Conservation (phyloP, 768 basidiomycete genomes). For the Xerocomellus amylosporus region DNA sequence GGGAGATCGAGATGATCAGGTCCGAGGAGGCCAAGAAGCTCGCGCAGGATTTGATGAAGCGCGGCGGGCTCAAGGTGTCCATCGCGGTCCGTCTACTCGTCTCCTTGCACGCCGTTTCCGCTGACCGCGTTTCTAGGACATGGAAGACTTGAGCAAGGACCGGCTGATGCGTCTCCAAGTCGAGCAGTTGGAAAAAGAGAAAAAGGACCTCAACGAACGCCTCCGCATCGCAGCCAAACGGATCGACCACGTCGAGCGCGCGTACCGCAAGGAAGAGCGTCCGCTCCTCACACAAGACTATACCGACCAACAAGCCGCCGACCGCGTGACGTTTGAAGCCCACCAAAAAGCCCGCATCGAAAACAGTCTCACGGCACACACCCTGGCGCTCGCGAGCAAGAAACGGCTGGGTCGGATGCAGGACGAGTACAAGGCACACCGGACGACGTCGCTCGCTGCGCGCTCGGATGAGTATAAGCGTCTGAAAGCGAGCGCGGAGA, state of each 20-base stretch:
- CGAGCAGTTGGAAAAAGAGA: constrained; percentile 95
- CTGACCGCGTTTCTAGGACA: constrained; percentile 46
- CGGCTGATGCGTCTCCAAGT: constrained; percentile 88
- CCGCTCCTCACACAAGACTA: constrained; percentile 87
- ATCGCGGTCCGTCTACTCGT: constrained; percentile 51
- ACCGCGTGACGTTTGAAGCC: constrained; percentile 65
- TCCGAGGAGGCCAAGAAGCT: constrained; percentile 83
- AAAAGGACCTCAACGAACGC: constrained; percentile 78
- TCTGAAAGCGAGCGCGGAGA: constrained; percentile 47
- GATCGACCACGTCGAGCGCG: constrained; percentile 93
- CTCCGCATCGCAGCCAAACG: constrained; percentile 84
- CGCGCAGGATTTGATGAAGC: constrained; percentile 77
- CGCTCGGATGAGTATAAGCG: constrained; percentile 65
- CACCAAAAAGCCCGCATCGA: constrained; percentile 59
- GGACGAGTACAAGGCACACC: constrained; percentile 59
- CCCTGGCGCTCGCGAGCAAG: constrained; percentile 73
- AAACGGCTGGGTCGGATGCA: constrained; percentile 67
- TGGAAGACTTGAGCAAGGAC: constrained; percentile 83
- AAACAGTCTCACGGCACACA: constrained; percentile 52
- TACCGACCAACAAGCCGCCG: constrained; percentile 74
- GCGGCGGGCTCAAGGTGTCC: constrained; percentile 70
- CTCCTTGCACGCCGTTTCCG: neutral
- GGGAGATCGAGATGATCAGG: constrained; percentile 59
- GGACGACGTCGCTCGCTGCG: constrained; percentile 52
- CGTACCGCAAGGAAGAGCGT: constrained; percentile 89